These are phyloP conservation scores for Vigna radiata DNA, from an alignment of 306 rosid species.

Conservation along the genomic window DNA sequence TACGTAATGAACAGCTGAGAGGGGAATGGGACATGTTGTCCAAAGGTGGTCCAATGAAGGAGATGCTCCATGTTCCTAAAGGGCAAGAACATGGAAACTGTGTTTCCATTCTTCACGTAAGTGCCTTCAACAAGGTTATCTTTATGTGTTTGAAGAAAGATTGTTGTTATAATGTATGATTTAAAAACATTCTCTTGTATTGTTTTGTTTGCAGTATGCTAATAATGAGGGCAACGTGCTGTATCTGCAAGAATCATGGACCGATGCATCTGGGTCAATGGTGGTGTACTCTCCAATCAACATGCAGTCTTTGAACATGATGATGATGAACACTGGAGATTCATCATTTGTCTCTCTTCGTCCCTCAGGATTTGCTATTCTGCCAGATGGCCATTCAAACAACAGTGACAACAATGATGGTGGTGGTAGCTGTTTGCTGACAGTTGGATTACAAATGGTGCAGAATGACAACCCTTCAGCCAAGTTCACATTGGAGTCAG, in stretches of 20 bases:
- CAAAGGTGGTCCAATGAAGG: conserved; percentile 58
- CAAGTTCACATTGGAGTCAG: conserved; percentile 68
- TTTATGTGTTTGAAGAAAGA: not conserved
- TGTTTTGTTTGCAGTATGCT: conserved; percentile 47
- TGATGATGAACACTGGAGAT: conserved; percentile 74
- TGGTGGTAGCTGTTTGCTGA: conserved; percentile 53
- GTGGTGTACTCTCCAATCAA: conserved; percentile 81
- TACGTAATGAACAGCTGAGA: conserved; percentile 62
- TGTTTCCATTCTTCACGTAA: conserved; percentile 78
- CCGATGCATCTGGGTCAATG: conserved; percentile 67
- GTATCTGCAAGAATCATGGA: conserved; percentile 82
- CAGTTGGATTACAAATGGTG: conserved; percentile 76
- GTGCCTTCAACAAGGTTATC: not conserved
- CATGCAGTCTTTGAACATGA: conserved; percentile 54
- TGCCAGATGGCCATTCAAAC: conserved; percentile 54
- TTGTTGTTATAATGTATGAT: not conserved
- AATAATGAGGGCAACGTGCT: conserved; percentile 59
- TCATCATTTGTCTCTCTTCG: conserved; percentile 64
- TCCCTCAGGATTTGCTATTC: conserved; percentile 83
- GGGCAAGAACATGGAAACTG: conserved; percentile 65
- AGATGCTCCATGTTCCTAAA: conserved; percentile 66
- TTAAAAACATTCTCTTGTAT: not conserved
- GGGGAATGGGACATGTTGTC: conserved; percentile 79
- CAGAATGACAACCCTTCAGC: conserved; percentile 54
- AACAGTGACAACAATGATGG: not conserved